Conservation (phyloP, 192 early-diverging fungal species). For the Coemansia aciculifera region DNA sequence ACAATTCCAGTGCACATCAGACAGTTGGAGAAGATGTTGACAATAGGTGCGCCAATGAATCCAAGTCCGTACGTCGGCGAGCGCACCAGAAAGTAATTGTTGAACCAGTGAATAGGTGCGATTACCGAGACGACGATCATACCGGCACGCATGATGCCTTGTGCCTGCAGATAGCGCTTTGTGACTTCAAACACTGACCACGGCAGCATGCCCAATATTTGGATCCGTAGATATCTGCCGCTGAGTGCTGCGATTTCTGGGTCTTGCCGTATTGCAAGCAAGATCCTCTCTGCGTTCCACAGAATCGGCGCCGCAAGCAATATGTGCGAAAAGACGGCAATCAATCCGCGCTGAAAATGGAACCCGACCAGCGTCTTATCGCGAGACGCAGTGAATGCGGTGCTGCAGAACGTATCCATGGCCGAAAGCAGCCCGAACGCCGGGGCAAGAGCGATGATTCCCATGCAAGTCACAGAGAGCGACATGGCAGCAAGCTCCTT, state of each 20-base stretch:
- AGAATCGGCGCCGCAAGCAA: slow-evolving; percentile 71
- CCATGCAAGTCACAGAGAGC: slow-evolving; percentile 69
- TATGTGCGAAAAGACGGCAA: slow-evolving; percentile 69
- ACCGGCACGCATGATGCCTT: slow-evolving; percentile 86
- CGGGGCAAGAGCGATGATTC: slow-evolving; percentile 66
- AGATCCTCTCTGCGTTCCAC: slow-evolving; percentile 69
- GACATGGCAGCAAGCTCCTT: slow-evolving; percentile 69
- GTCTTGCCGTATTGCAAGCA: slow-evolving; percentile 75
- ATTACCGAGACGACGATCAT: slow-evolving; percentile 70
- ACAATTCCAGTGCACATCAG: slow-evolving; percentile 65
- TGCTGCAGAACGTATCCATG: slow-evolving; percentile 74
- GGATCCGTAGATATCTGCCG: slow-evolving; percentile 64
- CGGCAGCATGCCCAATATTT: slow-evolving; percentile 72
- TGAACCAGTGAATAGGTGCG: slow-evolving; percentile 69
- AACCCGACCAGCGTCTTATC: slow-evolving; percentile 69
- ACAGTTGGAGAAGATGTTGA: slow-evolving; percentile 74
- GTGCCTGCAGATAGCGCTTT: slow-evolving; percentile 83
- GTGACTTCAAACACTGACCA: slow-evolving; percentile 82
- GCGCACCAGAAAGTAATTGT: slow-evolving; percentile 82
- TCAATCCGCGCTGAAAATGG: slow-evolving; percentile 75
- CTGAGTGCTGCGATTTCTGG: slow-evolving; percentile 65
- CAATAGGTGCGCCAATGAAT: slow-evolving; percentile 82
- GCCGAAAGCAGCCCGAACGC: slow-evolving; percentile 70
- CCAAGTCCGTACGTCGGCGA: slow-evolving; percentile 65
- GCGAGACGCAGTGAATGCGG: slow-evolving; percentile 67